Conservation (phyloP, 2,329 filamentous ascomycete genomes). For the Cryphonectria nitschkei region DNA sequence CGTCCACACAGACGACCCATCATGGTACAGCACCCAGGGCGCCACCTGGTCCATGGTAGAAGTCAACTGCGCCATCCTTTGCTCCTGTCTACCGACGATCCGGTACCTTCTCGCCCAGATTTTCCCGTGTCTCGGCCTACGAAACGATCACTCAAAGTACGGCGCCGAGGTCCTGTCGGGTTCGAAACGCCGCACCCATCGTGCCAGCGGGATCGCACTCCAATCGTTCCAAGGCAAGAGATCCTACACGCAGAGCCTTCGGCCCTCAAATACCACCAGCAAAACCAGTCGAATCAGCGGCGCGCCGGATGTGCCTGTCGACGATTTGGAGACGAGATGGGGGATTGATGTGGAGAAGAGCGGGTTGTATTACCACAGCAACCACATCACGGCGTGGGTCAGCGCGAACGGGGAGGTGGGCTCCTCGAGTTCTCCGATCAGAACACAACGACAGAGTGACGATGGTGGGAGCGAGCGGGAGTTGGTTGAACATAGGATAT, state of each 20-base stretch:
- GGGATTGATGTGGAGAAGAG: slow-evolving; percentile 16
- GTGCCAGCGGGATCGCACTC: slow-evolving; percentile 5
- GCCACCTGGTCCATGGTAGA: slow-evolving; percentile 46
- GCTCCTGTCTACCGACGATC: slow-evolving; percentile 45
- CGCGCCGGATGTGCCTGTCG: not conserved
- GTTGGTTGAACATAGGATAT: not conserved
- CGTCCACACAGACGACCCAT: slow-evolving; percentile 36
- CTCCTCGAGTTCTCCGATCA: slow-evolving; percentile 4
- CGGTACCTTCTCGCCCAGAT: slow-evolving; percentile 36
- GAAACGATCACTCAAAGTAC: slow-evolving; percentile 13
- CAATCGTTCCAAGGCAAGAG: slow-evolving; percentile 14
- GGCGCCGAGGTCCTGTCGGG: slow-evolving; percentile 1
- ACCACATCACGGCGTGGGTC: slow-evolving; percentile 26
- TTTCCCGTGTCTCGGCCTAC: slow-evolving; percentile 29
- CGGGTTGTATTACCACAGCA: slow-evolving; percentile 18
- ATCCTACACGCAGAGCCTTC: not conserved
- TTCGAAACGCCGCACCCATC: not conserved
- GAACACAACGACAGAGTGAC: not conserved
- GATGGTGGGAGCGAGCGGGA: slow-evolving; percentile 4
- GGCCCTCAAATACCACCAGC: slow-evolving; percentile 7
- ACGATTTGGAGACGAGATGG: slow-evolving; percentile 21
- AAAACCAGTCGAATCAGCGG: not conserved
- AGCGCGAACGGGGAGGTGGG: slow-evolving; percentile 13
- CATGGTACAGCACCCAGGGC: slow-evolving; percentile 39
- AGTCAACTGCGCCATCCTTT: slow-evolving; percentile 44